phyloP scores from a whole-genome alignment of 1,284 basidiomycete species.

The Cutaneotrichosporon curvatum region DNA sequence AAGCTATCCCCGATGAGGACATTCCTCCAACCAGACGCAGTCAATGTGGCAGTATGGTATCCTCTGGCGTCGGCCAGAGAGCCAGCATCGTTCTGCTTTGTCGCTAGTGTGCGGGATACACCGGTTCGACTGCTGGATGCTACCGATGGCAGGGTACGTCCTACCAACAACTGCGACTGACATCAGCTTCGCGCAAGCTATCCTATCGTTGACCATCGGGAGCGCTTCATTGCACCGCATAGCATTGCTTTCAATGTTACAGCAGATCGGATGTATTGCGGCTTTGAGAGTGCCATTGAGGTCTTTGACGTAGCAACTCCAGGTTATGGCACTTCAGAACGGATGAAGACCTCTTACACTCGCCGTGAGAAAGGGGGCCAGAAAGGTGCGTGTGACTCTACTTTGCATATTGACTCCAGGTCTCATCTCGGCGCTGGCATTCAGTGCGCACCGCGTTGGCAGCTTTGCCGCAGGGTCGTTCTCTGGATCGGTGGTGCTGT shows the following conservation, averaged over 20 bases:
- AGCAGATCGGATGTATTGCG: conserved; percentile 78
- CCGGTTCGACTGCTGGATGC: conserved; percentile 77
- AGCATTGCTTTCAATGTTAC: conserved; percentile 67
- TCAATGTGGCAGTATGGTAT: conserved; percentile 73
- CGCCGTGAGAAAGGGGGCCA: conserved; percentile 74
- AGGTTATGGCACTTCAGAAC: conserved; percentile 48
- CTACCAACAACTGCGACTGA: too few species aligned
- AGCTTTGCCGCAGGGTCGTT: conserved; percentile 62
- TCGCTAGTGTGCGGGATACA: conserved; percentile 68
- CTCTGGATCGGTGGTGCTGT: conserved; percentile 63
- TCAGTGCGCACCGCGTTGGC: conserved; percentile 61
- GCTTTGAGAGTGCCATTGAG: conserved; percentile 81
- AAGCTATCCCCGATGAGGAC: conserved; percentile 7
- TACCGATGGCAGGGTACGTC: conserved; percentile 61
- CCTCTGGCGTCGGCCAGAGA: conserved; percentile 58
- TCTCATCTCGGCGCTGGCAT: conserved; percentile 73
- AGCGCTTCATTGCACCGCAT: conserved; percentile 77
- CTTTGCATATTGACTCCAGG: conserved; percentile 50
- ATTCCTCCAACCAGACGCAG: conserved; percentile 57
- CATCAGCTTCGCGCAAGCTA: conserved; percentile 78
- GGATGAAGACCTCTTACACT: conserved; percentile 65
- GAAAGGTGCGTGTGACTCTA: conserved; percentile 56
- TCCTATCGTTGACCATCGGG: conserved; percentile 79
- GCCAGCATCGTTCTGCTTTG: conserved; percentile 67
- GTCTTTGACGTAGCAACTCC: conserved; percentile 62